These are phyloP conservation scores for Xylariales sp. DNA, from an alignment of 2,329 filamentous ascomycete genomes.

Conservation along the genomic window DNA sequence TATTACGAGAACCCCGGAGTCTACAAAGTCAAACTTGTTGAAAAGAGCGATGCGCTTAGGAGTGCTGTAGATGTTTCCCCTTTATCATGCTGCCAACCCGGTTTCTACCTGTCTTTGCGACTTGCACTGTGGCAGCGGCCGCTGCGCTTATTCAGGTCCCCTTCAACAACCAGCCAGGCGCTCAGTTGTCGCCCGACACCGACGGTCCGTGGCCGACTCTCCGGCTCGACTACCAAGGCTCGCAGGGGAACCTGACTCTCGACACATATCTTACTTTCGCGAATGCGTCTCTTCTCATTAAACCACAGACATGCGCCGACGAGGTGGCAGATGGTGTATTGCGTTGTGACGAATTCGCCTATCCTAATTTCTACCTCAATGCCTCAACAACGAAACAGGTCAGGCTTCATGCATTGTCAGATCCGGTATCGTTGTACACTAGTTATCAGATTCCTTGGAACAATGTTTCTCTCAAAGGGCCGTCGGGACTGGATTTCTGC, in stretches of 20 bases:
- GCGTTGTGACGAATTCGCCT: slow-evolving; percentile 2
- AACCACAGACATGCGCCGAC: slow-evolving; percentile 1
- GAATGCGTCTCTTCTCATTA: slow-evolving; percentile 7
- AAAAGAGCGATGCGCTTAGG: not conserved
- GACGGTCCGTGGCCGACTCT: slow-evolving; percentile 3
- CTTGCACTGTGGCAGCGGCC: not conserved
- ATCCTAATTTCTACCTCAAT: not conserved
- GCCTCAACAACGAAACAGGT: not conserved
- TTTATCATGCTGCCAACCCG: not conserved
- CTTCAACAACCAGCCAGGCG: not conserved
- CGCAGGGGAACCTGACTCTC: not conserved
- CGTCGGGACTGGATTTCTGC: not conserved
- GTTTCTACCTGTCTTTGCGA: not conserved
- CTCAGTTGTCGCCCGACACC: slow-evolving; percentile 6
- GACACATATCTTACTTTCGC: slow-evolving; percentile 8
- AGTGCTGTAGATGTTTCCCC: not conserved
- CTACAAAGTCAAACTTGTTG: not conserved
- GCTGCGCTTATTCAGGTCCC: not conserved
- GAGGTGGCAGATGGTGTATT: slow-evolving; percentile 1
- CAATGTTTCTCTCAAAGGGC: not conserved
- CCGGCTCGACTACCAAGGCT: not conserved
- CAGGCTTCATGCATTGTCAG: not conserved
- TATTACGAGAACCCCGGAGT: not conserved
- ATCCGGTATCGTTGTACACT: not conserved
- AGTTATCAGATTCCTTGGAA: not conserved